Conservation (phyloP, 345 rosid species). For the Eutrema yunnanense region DNA sequence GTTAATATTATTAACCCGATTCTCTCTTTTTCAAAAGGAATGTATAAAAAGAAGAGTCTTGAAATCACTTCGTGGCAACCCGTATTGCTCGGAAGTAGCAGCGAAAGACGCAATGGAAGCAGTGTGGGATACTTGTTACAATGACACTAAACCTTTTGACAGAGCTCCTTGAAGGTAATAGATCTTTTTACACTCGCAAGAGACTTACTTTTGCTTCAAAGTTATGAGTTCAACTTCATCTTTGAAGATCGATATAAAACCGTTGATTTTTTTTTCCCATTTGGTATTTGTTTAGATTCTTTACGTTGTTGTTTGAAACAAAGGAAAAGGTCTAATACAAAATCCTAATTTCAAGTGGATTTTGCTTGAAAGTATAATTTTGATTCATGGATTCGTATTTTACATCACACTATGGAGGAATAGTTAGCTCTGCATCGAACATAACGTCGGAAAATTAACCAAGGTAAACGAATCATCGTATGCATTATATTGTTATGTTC, state of each 20-base stretch:
- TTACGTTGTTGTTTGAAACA: constrained; percentile 11
- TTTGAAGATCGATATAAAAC: constrained; percentile 10
- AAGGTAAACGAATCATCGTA: background rate
- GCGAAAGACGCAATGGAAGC: constrained; percentile 89
- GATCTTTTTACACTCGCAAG: background rate
- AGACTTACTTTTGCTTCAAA: background rate
- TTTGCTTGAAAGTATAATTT: background rate
- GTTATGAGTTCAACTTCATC: constrained; percentile 7
- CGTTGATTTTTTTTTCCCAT: background rate
- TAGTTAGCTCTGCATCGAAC: background rate
- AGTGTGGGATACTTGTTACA: constrained; percentile 92
- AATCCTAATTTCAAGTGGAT: background rate
- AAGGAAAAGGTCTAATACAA: constrained; percentile 5
- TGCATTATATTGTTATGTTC: background rate
- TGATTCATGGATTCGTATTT: background rate
- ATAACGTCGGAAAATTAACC: background rate
- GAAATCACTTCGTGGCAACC: constrained; percentile 63
- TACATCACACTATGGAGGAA: background rate
- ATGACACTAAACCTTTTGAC: constrained; percentile 89
- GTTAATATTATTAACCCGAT: background rate
- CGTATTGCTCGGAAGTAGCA: constrained; percentile 74
- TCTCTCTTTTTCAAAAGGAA: constrained; percentile 43
- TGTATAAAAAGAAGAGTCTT: constrained; percentile 82
- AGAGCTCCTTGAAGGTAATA: constrained; percentile 72
- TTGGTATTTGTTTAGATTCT: background rate